Evolutionary conservation across 2,329 filamentous ascomycete genomes (phyloP), one percentile per base, ranked within the genome.

Genomic region (Penicillium sp.): DNA sequence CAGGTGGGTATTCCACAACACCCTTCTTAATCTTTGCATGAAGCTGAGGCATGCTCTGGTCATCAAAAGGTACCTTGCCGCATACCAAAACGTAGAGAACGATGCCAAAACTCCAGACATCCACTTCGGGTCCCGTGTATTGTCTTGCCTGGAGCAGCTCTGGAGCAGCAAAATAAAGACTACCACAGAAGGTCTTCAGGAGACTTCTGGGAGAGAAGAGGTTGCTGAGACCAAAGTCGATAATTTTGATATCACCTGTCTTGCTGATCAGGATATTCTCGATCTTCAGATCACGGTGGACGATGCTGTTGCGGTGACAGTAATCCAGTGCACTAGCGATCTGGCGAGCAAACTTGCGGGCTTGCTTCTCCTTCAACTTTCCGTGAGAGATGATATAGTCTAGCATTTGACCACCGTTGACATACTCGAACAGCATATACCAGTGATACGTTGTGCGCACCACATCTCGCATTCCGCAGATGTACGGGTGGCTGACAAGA

Each of bases 341-440:
- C 77, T 99, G 94, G 40, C 94, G 89, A 62, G 91, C 95, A 73
- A 99, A 99, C 73, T 97, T 97, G 68, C 94, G 87, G 8, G 94
- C 94, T 75, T 96, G 93, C 76, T 97, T 97, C 78, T 99, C 94
- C 81, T 97, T 97, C 60, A 99, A 81, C 69, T 95, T 90, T 55
- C 93, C 94, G 69, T 99, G 94, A 3, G 92, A 97, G 71, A 99
- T 99, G 73, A 99, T 99, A 76, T 97, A 99, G 78, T 99, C 94
- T 58, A 99, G 86, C 94, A 99, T 97, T 77, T 99, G 94, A 18
- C 94, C 94, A 46, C 94, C 94, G 70, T 99, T 97, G 75, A 99
- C 94, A 73, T 94, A 97, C 77, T 99, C 94, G 70, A 96, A 99
- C 49, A 99, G 86, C 94, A 99, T 99, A 76, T 99, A 99, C 94